Evolutionary conservation across 108 stramenopile species (phyloP).

Genomic region (Poteriospumella lacustris): DNA sequence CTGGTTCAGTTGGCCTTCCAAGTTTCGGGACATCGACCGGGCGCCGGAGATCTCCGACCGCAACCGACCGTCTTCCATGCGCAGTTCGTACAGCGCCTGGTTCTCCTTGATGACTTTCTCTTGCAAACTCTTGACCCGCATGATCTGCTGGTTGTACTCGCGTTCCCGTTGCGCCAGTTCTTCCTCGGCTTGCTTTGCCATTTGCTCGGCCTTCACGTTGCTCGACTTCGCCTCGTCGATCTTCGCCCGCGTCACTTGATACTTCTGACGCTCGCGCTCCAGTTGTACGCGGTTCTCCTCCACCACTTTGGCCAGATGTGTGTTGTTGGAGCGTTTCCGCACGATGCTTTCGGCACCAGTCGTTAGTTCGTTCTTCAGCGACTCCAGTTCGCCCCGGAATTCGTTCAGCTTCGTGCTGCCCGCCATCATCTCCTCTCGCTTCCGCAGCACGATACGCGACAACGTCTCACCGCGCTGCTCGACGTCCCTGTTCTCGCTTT

Average conservation of each 20-base stretch:
- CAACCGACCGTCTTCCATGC: constrained; percentile 62
- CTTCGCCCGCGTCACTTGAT: constrained; percentile 39
- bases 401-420: constrained; percentile 35
- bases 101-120: constrained; percentile 60
- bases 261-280: constrained; percentile 36
- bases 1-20: constrained; percentile 52
- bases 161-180: constrained; percentile 49
- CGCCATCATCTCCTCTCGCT: constrained; percentile 54
- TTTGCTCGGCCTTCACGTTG: constrained; percentile 49
- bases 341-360: constrained; percentile 48
- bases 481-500: constrained; percentile 59
- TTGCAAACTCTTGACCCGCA: constrained; percentile 46
- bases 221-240: constrained; percentile 51
- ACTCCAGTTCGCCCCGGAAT: constrained; percentile 63
- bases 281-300: constrained; percentile 33
- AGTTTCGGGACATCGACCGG: constrained; percentile 55
- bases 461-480: constrained; percentile 46
- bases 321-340: constrained; percentile 47
- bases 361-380: constrained; percentile 61
- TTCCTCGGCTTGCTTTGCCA: constrained; percentile 58
- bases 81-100: constrained; percentile 54
- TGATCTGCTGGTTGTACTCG: constrained; percentile 47
- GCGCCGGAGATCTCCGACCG: constrained; percentile 64
- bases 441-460: constrained; percentile 55
- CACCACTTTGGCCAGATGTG: constrained; percentile 40